Base-by-base conservation (phyloP, 2,329 filamentous ascomycete genomes). In the Alternaria ethzedia region DNA sequence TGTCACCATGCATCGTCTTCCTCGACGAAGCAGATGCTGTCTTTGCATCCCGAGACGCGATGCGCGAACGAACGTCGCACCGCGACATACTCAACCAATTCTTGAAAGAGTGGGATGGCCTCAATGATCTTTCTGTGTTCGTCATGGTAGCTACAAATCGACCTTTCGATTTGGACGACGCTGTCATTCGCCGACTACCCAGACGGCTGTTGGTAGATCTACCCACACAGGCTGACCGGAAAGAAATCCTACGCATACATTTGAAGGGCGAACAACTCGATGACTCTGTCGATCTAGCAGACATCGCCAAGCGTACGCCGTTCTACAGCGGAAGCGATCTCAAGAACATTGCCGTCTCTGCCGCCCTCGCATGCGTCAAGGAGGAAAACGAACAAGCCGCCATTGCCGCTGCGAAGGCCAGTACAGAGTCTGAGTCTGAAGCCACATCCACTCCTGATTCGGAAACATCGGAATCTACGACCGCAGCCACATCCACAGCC, bases 111-210 rank as follows among this genome's bases (percentile, higher is more conserved):
- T 98, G 95, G 96, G 96, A 98, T 72, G 96, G 96, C 11, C 90
- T 98, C 84, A 91, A 92, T 71, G 85, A 89, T 62, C 87, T 89
- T 50, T 91, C 91, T 17, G 93, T 95, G 3, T 98, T 99, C 78
- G 95, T 99, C 79, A 97, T 99, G 94, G 94, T 98, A 0, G 95
- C 96, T 26, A 98, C 94, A 9, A 98, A 99, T 79, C 87, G 95
- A 10, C 96, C 96, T 0, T 97, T 97, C 74, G 96, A 98, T 75
- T 87, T 99, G 1, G 96, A 99, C 73, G 92, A 96, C 71, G 92
- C 92, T 10, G 91, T 96, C 10, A 85, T 96, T 49, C 86, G 92
- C n/a, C 86, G 92, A 12, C 82, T 94, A 21, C 92, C 92, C 2
- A 85, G 92, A 57, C 87, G 91, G 45, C 83, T 95, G 36, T 84